Conservation (phyloP, 768 basidiomycete genomes). For the Rhodosporidiobolus odoratus region DNA sequence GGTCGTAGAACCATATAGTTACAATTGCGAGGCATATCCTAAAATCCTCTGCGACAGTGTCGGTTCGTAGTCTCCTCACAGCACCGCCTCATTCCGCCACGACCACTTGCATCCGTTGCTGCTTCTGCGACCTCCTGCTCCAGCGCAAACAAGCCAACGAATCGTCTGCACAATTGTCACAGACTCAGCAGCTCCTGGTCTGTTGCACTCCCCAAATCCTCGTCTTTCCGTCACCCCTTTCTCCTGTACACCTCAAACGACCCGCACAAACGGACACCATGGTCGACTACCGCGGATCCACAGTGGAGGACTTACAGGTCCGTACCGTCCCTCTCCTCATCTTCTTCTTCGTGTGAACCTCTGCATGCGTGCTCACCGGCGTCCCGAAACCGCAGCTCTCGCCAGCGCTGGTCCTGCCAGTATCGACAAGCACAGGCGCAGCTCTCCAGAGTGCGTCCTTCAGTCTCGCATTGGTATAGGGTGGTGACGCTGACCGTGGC, state of each 20-base stretch:
- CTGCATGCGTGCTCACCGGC: accelerated
- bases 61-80: too few relatives aligned
- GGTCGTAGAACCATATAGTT: neutral
- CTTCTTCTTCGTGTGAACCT: too few relatives aligned
- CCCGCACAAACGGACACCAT: neutral
- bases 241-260: too few relatives aligned
- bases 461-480: too few relatives aligned
- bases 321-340: neutral
- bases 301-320: slow-evolving; percentile 32
- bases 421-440: slow-evolving; percentile 3
- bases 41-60: too few relatives aligned
- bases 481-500: neutral
- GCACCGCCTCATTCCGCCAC: too few relatives aligned
- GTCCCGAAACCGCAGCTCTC: slow-evolving; percentile 1
- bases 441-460: slow-evolving; percentile 18
- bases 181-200: neutral
- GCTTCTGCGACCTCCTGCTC: too few relatives aligned
- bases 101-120: too few relatives aligned
- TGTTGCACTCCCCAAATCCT: neutral
- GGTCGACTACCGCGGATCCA: slow-evolving; percentile 28
- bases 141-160: too few relatives aligned
- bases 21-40: too few relatives aligned
- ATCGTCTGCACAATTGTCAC: neutral
- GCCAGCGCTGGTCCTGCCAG: slow-evolving; percentile 25
- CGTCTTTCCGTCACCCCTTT: neutral